A percentile compares a stretch with the other conserved stretches of the same genome.
Conservation (phyloP, 1,139 yeast species). For the Zhuliangozyma parablackwelliae region DNA sequence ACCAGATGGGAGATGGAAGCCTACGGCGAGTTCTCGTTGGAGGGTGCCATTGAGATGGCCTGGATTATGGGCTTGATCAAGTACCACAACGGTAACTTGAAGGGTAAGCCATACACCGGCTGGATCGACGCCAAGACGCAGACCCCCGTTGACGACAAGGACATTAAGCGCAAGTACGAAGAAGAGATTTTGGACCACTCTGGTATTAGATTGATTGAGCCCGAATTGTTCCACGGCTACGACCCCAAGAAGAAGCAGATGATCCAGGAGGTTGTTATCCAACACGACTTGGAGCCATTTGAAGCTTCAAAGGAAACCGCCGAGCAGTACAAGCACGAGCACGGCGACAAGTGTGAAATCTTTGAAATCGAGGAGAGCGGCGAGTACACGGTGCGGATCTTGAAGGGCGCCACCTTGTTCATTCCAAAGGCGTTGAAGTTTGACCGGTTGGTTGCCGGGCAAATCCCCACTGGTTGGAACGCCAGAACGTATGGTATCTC, state of each 20-base stretch:
- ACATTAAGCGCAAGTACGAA: conserved; percentile 88
- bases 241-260: conserved; percentile 90
- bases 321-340: conserved; percentile 87
- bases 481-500: conserved; percentile 92
- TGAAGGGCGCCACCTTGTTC: conserved; percentile 87
- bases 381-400: conserved; percentile 82
- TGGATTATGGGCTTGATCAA: conserved; percentile 98
- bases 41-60: conserved; percentile 98
- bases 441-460: conserved; percentile 97
- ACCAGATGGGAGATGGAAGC: conserved; percentile 99
- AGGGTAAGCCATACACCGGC: conserved; percentile 85
- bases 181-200: conserved; percentile 82
- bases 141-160: conserved; percentile 91
- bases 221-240: conserved; percentile 89
- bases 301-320: conserved; percentile 96
- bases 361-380: conserved; percentile 87
- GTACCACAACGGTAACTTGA: conserved; percentile 88
- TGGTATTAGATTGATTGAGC: conserved; percentile 95
- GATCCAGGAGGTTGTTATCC: conserved; percentile 91
- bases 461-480: conserved; percentile 97
- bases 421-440: conserved; percentile 95
- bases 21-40: conserved; percentile 89
- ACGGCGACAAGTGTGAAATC: conserved; percentile 89
- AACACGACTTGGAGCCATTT: conserved; percentile 93
- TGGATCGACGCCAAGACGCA: conserved; percentile 96